These are phyloP conservation scores for Hypericum androsaemum DNA, from an alignment of 345 rosid genomes.

Conservation along the genomic window DNA sequence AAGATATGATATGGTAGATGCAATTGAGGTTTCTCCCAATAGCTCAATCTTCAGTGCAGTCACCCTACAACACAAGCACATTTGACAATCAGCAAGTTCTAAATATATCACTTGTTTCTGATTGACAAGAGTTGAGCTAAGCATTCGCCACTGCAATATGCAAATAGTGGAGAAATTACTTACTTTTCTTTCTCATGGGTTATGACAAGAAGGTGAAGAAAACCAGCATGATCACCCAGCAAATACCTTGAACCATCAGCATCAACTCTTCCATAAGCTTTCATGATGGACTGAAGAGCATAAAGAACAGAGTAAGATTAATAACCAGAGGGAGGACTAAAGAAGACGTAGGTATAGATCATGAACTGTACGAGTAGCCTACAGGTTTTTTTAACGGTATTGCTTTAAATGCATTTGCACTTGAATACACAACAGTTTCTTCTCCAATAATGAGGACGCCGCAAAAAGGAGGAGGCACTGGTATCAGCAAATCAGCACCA, in stretches of 20 bases:
- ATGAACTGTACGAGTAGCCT: constrained; percentile 20
- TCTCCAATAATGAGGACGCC: constrained; percentile 96
- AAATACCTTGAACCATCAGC: constrained; percentile 93
- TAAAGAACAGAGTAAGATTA: constrained; percentile 6
- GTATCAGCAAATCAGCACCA: constrained; percentile 88
- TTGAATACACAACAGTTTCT: constrained; percentile 86
- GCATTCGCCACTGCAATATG: not conserved
- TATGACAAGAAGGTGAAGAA: constrained; percentile 80
- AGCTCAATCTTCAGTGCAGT: constrained; percentile 93
- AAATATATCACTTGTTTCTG: not conserved
- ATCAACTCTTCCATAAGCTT: constrained; percentile 92
- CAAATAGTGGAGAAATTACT: constrained; percentile 19
- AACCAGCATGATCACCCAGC: constrained; percentile 88
- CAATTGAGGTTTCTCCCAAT: constrained; percentile 93
- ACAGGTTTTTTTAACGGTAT: constrained; percentile 66
- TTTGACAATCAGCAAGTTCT: constrained; percentile 8
- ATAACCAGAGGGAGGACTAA: constrained; percentile 9
- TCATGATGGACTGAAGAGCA: constrained; percentile 60
- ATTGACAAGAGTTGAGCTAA: no score
- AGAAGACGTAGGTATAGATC: constrained; percentile 1
- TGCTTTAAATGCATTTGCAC: constrained; percentile 78
- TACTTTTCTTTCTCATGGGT: constrained; percentile 88
- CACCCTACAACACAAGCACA: constrained; percentile 45
- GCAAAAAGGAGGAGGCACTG: constrained; percentile 93
- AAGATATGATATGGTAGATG: constrained; percentile 81